Conservation (phyloP, 805 yeast species). For the Starmerella bacillaris region DNA sequence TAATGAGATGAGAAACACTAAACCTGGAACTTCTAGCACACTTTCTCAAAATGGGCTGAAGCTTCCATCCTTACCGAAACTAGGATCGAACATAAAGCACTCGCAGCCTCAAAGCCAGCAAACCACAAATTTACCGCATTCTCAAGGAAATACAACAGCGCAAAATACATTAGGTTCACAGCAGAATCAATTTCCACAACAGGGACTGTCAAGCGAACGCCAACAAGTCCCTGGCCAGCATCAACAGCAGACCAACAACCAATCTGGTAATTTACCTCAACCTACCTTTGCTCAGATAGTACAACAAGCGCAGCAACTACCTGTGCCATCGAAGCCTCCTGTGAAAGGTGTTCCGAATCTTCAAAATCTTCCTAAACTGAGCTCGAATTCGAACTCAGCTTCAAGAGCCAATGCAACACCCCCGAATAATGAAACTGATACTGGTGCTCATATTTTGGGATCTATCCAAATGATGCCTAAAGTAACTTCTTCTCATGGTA, state of each 20-base stretch:
- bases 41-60: conserved; percentile 7
- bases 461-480: conserved; percentile 15
- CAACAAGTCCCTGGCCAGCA: no score
- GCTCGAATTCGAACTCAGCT: not conserved
- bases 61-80: conserved; percentile 11
- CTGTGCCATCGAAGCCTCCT: not conserved
- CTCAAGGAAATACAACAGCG: no score
- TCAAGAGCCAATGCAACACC: not conserved
- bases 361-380: not conserved
- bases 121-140: no score
- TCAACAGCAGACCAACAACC: not conserved
- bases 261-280: not conserved
- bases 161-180: no score
- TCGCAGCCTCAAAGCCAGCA: no score
- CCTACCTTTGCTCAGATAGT: conserved; percentile 14
- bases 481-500: conserved; percentile 12
- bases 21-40: not conserved
- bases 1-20: not conserved
- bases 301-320: conserved; percentile 11
- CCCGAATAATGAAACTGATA: not conserved
- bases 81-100: no score
- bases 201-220: no score
- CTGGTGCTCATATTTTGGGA: conserved; percentile 9
- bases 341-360: not conserved
- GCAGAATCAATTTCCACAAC: no score